Conservation (phyloP, 176 grass and related monocot species). For the Rhipidocladum racemiflorum region DNA sequence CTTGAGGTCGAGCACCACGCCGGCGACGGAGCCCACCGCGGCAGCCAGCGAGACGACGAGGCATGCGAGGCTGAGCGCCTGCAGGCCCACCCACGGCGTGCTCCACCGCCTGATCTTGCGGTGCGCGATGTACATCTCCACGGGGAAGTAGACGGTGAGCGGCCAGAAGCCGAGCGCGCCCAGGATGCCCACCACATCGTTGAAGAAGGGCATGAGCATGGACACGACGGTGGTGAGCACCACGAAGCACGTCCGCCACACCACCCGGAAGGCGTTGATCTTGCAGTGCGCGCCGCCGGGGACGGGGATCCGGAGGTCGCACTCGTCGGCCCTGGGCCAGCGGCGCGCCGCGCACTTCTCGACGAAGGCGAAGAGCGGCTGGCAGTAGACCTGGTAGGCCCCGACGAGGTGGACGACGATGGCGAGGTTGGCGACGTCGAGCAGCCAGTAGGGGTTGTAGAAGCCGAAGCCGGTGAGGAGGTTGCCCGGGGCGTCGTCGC, state of each 20-base stretch:
- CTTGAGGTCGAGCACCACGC: conserved; percentile 46
- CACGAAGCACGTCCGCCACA: conserved; percentile 51
- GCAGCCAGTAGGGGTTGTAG: conserved; percentile 61
- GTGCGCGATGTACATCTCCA: conserved; percentile 58
- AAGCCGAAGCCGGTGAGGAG: conserved; percentile 63
- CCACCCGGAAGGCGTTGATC: conserved; percentile 50
- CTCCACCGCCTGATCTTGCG: conserved; percentile 38
- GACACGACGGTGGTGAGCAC: conserved; percentile 42
- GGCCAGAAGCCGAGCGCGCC: conserved; percentile 94
- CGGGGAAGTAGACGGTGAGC: conserved; percentile 88
- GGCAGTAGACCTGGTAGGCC: conserved; percentile 59
- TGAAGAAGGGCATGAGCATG: conserved; percentile 61
- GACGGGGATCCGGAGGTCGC: conserved; percentile 1
- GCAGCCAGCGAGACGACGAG: conserved; percentile 40
- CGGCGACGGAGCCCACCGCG: conserved; percentile 48
- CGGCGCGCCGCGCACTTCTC: conserved; percentile 39
- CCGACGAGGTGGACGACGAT: conserved; percentile 62
- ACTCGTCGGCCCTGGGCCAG: conserved; percentile 47
- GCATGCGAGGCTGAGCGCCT: conserved; percentile 41
- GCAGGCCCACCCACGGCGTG: conserved; percentile 26
- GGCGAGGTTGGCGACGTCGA: conserved; percentile 58
- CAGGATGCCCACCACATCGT: conserved; percentile 50
- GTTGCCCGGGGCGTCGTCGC: conserved; percentile 45
- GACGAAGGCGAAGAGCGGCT: conserved; percentile 58
- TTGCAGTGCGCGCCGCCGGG: not conserved